A percentile compares a stretch with the other conserved stretches of the same genome.
Conservation (phyloP, 2,329 filamentous ascomycete species). For the Leptosphaerulina australis region DNA sequence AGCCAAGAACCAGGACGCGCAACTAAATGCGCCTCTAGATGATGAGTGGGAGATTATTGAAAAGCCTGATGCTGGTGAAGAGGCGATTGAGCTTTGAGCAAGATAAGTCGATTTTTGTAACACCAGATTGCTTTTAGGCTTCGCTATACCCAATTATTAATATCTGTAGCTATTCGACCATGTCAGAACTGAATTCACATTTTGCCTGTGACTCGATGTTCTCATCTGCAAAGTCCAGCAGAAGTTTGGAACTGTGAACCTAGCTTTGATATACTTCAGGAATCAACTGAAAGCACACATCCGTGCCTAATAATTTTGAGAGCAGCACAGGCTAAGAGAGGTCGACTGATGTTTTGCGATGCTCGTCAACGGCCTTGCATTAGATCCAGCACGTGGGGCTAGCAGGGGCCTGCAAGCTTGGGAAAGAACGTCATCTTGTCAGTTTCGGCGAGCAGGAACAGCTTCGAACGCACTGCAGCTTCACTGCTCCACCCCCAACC, state of each 20-base stretch:
- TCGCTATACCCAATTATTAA: conserved; percentile 7
- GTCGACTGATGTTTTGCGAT: neutral
- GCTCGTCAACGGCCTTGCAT: conserved; percentile 12
- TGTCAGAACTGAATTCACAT: too few species aligned
- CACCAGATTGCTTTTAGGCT: neutral
- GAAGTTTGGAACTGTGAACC: too few species aligned
- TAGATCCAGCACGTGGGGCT: conserved; percentile 16
- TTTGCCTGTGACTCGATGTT: too few species aligned
- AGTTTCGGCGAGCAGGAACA: conserved; percentile 18
- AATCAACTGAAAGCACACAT: neutral
- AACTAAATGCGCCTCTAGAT: neutral
- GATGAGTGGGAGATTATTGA: conserved; percentile 1
- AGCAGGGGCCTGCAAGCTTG: conserved; percentile 19
- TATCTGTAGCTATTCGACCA: neutral
- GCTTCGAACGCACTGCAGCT: conserved; percentile 1
- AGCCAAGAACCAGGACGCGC: conserved; percentile 3
- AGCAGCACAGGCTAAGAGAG: neutral
- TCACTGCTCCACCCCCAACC: conserved; percentile 12
- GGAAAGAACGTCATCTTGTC: conserved; percentile 21
- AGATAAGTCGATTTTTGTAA: neutral
- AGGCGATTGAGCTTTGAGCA: conserved; percentile 6
- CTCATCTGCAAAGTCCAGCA: too few species aligned
- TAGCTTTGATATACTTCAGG: neutral
- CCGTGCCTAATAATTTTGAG: neutral
- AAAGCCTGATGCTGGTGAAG: neutral